Base-by-base conservation (phyloP, 1,284 basidiomycete genomes). In the Sanghuangporus weigelae region DNA sequence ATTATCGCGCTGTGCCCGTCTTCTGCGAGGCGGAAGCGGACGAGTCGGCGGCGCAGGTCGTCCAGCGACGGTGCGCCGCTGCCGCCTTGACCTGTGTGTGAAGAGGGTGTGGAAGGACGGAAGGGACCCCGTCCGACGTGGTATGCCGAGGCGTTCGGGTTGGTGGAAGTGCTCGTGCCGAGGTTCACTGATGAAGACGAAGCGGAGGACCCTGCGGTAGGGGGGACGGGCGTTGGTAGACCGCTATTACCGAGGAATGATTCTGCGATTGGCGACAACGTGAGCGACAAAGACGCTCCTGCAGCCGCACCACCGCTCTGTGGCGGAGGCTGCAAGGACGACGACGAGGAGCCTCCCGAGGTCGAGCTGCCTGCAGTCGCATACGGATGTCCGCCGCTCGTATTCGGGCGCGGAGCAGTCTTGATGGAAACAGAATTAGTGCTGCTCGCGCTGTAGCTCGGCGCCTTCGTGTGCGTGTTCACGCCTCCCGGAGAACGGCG, bases 11-110 rank as follows among this genome's bases (percentile, higher is more conserved):
- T 87, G 59, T 88, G 83, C 26, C 76, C 85, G 57, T 92, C 90
- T 21, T 93, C 94, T 1, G 88, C 86, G 58, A 94, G 80, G 50
- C 87, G 80, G 72, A 97, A 96, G 73, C 93, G 96, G 71, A 97
- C 87, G 14, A 93, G 77, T 72, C 91, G 92, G 57, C 88, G 81
- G 53, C 89, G 81, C 57, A 95, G 78, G 68, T 95, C 92, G 63
- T 94, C 90, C 23, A 92, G 75, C 0, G 89, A 87, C 5, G 84
- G 80, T 1, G 81, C 75, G 55, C 74, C 72, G 56, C 72, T 73
- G 46, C 81, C 76, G 38, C 44, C 42, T 38, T 54, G 53, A 54
- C 31, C 53, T 10, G 26, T 11, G 38, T 66, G 62, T 10, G 51
- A 64, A 3, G 78, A 75, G 0, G 81, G 74, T 7, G 80, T 81